phyloP scores from a whole-genome alignment of 225 moss, liverwort and hornwort species.

The Asterella californica region DNA sequence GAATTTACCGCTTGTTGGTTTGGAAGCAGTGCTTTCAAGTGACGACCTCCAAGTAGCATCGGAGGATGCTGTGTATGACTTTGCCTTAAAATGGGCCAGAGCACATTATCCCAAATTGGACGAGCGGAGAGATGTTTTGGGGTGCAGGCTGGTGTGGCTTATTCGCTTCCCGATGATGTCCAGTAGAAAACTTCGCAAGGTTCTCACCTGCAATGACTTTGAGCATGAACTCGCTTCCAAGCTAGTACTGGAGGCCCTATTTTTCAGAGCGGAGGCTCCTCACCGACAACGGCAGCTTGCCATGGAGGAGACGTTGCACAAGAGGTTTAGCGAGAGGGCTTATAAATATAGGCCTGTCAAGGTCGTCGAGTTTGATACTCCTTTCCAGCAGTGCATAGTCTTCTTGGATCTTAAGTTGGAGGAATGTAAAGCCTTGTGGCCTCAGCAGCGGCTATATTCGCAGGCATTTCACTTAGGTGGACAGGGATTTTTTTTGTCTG shows the following conservation, averaged over 20 bases:
- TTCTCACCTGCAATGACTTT: conserved; percentile 89
- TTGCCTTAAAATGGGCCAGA: conserved; percentile 89
- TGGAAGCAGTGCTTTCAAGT: conserved; percentile 96
- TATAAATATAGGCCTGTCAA: conserved; percentile 99
- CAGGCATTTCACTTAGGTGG: conserved; percentile 99
- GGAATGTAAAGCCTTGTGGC: conserved; percentile 78
- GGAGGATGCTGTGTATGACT: conserved; percentile 96
- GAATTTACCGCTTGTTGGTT: conserved; percentile 83
- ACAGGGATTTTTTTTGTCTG: conserved; percentile 96
- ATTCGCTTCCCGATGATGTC: conserved; percentile 99
- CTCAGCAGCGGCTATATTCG: conserved; percentile 90
- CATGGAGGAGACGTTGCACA: conserved; percentile 76
- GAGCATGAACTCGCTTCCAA: conserved; percentile 85
- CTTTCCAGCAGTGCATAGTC: conserved; percentile 76
- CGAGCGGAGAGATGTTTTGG: conserved; percentile 87
- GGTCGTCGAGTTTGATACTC: conserved; percentile 90
- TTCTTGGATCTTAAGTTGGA: conserved; percentile 92
- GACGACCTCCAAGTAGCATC: conserved; percentile 96
- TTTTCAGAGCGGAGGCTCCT: conserved; percentile 82
- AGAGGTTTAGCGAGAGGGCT: conserved; percentile 85
- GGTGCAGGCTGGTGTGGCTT: conserved; percentile 74
- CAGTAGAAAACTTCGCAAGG: conserved; percentile 90
- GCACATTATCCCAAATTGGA: conserved; percentile 76
- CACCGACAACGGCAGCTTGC: conserved; percentile 94
- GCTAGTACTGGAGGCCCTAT: conserved; percentile 83